Evolutionary conservation across 805 yeast genomes (phyloP).

Genomic region (Suhomyces prunicola): DNA sequence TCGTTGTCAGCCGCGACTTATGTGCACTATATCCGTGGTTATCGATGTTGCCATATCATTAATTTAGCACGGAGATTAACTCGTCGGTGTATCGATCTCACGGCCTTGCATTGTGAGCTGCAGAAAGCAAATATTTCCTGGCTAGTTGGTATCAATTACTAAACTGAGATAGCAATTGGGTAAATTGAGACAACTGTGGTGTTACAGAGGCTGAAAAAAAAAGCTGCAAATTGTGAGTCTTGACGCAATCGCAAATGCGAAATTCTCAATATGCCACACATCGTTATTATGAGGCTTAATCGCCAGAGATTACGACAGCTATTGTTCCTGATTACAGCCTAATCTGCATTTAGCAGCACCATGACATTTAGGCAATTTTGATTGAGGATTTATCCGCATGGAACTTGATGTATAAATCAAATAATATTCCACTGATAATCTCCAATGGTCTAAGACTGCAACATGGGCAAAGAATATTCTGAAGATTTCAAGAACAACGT

Average conservation of each 20-base stretch:
- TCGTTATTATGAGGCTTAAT: not conserved
- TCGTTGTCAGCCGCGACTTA: not conserved
- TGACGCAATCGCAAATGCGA: constrained; percentile 1
- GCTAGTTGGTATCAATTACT: too few species aligned
- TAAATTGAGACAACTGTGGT: not conserved
- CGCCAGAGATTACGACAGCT: not conserved
- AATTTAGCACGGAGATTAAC: not conserved
- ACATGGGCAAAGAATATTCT: not conserved
- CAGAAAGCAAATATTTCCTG: too few species aligned
- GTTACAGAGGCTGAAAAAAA: not conserved
- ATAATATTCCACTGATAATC: not conserved
- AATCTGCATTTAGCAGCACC: not conserved
- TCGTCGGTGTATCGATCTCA: not conserved
- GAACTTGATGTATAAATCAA: not conserved
- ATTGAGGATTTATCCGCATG: not conserved
- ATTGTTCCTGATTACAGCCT: not conserved
- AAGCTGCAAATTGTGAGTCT: not conserved
- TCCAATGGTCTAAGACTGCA: not conserved
- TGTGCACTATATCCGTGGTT: not conserved
- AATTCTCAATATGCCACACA: not conserved
- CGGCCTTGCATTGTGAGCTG: not conserved
- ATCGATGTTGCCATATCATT: not conserved
- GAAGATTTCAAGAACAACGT: not conserved
- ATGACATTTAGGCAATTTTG: not conserved
- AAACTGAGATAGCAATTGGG: not conserved